A percentile compares a stretch with the other conserved stretches of the same genome.
phyloP scores from a whole-genome alignment of 306 rosid species.

The Inga laurina region DNA sequence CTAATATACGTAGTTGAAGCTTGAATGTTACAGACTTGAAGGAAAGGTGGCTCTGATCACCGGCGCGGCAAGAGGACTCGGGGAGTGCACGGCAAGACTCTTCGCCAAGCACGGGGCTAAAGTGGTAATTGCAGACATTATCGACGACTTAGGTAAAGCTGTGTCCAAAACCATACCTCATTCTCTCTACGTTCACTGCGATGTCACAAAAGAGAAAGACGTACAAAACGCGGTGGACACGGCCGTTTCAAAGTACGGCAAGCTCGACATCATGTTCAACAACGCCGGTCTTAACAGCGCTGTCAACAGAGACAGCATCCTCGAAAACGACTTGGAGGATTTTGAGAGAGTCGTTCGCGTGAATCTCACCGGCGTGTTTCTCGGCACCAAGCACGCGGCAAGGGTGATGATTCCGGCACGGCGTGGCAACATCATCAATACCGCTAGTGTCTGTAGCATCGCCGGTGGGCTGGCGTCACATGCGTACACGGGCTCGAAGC shows the following conservation, averaged over 20 bases:
- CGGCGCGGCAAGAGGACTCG: conserved; percentile 41
- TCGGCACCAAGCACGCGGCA: conserved; percentile 57
- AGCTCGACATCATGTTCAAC: conserved; percentile 63
- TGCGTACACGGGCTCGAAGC: not conserved
- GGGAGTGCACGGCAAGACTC: conserved; percentile 34
- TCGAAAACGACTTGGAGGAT: conserved; percentile 3
- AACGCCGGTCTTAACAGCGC: conserved; percentile 39
- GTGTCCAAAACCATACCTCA: not conserved
- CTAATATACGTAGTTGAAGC: not conserved
- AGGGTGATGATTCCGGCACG: conserved; percentile 43
- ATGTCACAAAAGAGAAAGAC: conserved; percentile 48
- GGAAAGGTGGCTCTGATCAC: not conserved
- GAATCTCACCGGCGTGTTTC: conserved; percentile 42
- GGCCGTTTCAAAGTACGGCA: conserved; percentile 38
- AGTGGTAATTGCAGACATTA: conserved; percentile 37
- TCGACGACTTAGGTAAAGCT: conserved; percentile 24
- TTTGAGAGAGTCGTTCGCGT: conserved; percentile 45
- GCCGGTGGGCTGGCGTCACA: conserved; percentile 29
- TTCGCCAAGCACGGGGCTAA: conserved; percentile 42
- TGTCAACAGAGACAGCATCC: conserved; percentile 24
- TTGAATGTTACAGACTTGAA: not conserved
- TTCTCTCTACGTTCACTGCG: conserved; percentile 47
- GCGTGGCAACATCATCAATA: not conserved
- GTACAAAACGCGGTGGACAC: conserved; percentile 36
- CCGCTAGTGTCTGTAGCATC: conserved; percentile 28